Percentiles rank a stretch among this genome's conserved stretches.
These are phyloP conservation scores for Tuber brumale DNA, from an alignment of 495 filamentous ascomycete species.

Conservation along the genomic window DNA sequence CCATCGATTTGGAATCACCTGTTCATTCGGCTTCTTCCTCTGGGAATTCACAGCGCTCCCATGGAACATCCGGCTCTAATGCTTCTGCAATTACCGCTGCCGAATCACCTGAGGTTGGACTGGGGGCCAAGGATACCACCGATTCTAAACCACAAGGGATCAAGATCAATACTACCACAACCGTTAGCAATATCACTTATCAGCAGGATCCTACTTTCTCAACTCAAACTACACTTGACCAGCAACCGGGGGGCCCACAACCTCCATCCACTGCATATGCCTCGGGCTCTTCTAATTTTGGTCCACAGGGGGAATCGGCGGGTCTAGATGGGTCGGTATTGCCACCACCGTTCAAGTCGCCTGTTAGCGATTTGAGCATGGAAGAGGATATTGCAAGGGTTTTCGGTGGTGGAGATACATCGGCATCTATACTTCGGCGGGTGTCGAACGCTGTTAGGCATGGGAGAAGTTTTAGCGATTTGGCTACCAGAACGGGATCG, in stretches of 20 bases:
- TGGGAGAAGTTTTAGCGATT: constrained; percentile 78
- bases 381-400: constrained; percentile 87
- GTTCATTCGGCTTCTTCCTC: constrained; percentile 34
- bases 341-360: constrained; percentile 35
- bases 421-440: constrained; percentile 70
- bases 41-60: constrained; percentile 33
- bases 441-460: constrained; percentile 91
- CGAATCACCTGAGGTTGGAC: constrained; percentile 27
- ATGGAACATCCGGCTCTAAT: constrained; percentile 36
- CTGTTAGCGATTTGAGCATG: constrained; percentile 72
- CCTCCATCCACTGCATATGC: constrained; percentile 34
- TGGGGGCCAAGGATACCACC: constrained; percentile 16
- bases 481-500: constrained; percentile 30
- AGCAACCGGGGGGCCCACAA: constrained; percentile 10
- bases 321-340: constrained; percentile 18
- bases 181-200: constrained; percentile 27
- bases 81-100: constrained; percentile 40
- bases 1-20: constrained; percentile 36
- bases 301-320: neutral
- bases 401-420: constrained; percentile 60
- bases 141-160: constrained; percentile 28
- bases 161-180: constrained; percentile 34
- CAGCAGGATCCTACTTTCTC: constrained; percentile 23
- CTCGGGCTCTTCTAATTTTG: constrained; percentile 21
- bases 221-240: constrained; percentile 14